Evolutionary conservation across 148 eudicot genomes (phyloP).

Genomic region (Silene latifolia): DNA sequence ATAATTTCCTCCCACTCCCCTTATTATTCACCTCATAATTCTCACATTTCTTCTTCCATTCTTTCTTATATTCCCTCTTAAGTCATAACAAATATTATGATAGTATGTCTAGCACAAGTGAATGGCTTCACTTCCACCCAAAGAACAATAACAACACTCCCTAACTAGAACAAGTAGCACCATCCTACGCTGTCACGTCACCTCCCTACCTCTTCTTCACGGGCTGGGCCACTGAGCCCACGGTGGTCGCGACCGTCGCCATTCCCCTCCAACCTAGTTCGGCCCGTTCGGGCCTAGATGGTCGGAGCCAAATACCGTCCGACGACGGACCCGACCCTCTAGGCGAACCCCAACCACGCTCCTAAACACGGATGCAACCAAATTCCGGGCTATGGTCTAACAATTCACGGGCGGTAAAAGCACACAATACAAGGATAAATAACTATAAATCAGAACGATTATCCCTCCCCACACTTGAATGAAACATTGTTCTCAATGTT

Average conservation of each 20-base stretch:
- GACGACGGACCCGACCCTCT: conserved; percentile 55
- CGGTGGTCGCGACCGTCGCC: not conserved
- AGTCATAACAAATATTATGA: not conserved
- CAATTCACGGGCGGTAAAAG: conserved; percentile 81
- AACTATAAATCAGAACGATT: too few relatives aligned
- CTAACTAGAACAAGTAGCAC: conserved; percentile 1
- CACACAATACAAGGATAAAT: too few relatives aligned
- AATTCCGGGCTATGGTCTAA: conserved; percentile 81
- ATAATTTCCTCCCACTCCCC: not conserved
- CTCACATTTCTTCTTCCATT: not conserved
- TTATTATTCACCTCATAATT: not conserved
- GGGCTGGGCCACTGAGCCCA: conserved; percentile 10
- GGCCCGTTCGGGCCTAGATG: conserved; percentile 20
- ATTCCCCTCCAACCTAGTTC: not conserved
- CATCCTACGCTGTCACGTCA: conserved; percentile 11
- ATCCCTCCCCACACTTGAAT: too few relatives aligned
- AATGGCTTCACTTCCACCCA: conserved; percentile 34
- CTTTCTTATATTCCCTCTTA: too few relatives aligned
- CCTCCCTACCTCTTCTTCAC: conserved; percentile 19
- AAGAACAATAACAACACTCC: conserved; percentile 10
- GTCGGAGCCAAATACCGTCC: conserved; percentile 44
- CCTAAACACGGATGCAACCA: conserved; percentile 61
- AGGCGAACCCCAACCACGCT: conserved; percentile 63
- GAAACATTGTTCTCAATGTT: too few relatives aligned
- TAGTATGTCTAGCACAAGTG: conserved; percentile 31